These are phyloP conservation scores for Phycomyces nitens DNA, from an alignment of 192 early-diverging fungal genomes.

Conservation along the genomic window DNA sequence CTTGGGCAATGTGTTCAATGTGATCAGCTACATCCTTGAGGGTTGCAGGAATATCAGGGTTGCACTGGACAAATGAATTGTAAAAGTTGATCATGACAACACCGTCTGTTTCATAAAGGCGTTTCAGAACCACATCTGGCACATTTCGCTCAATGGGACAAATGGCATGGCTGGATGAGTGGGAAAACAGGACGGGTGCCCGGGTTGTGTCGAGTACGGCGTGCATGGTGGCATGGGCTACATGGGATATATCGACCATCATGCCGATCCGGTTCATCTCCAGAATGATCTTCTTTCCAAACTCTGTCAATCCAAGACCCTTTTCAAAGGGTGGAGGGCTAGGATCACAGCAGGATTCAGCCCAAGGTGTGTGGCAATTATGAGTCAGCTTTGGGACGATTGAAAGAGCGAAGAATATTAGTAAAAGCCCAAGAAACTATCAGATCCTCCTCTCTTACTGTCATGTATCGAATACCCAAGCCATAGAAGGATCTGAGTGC, in stretches of 20 bases:
- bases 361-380: slow-evolving; percentile 61
- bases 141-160: slow-evolving; percentile 58
- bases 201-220: slow-evolving; percentile 44
- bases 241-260: slow-evolving; percentile 67
- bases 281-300: slow-evolving; percentile 48
- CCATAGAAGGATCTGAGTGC: slow-evolving; percentile 52
- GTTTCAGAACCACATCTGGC: slow-evolving; percentile 50
- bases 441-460: slow-evolving; percentile 34
- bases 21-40: slow-evolving; percentile 53
- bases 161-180: slow-evolving; percentile 49
- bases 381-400: slow-evolving; percentile 45
- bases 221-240: slow-evolving; percentile 57
- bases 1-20: slow-evolving; percentile 48
- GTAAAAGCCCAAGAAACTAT: too few relatives aligned
- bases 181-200: slow-evolving; percentile 64
- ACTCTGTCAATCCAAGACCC: slow-evolving; percentile 49
- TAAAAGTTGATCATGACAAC: slow-evolving; percentile 67
- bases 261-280: slow-evolving; percentile 74
- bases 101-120: slow-evolving; percentile 47
- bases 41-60: slow-evolving; percentile 20
- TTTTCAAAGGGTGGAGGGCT: slow-evolving; percentile 39
- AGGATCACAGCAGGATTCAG: slow-evolving; percentile 43
- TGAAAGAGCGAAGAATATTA: not conserved
- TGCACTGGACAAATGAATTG: slow-evolving; percentile 43
- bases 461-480: slow-evolving; percentile 66